Evolutionary conservation across 2,329 filamentous ascomycete species (phyloP).

Genomic region (Bisporella sp.): DNA sequence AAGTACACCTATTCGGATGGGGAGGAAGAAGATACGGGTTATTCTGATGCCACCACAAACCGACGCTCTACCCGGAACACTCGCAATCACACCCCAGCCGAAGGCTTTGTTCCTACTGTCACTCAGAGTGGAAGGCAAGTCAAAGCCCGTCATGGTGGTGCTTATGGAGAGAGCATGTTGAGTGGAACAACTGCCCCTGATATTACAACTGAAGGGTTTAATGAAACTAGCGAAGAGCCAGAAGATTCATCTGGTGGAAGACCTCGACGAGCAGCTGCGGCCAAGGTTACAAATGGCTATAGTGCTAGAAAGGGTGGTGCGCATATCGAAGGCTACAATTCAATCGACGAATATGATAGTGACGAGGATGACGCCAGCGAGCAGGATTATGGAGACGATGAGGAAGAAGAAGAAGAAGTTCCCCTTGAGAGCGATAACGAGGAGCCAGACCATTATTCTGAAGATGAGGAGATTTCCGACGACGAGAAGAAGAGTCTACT

Average conservation of each 20-base stretch:
- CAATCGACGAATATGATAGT: conserved; percentile 50
- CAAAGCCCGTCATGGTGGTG: conserved; percentile 49
- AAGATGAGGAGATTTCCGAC: conserved; percentile 41
- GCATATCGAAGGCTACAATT: conserved; percentile 48
- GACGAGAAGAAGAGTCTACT: conserved; percentile 56
- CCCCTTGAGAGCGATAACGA: conserved; percentile 50
- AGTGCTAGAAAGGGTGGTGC: conserved; percentile 36
- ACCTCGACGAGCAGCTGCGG: conserved; percentile 30
- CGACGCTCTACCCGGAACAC: conserved; percentile 71
- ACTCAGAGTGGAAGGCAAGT: conserved; percentile 88
- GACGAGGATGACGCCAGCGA: conserved; percentile 60
- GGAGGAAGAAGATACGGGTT: conserved; percentile 64
- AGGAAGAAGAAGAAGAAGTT: conserved; percentile 61
- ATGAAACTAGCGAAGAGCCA: conserved; percentile 38
- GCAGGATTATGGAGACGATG: conserved; percentile 68
- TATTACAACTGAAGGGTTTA: conserved; percentile 29
- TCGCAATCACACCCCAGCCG: conserved; percentile 64
- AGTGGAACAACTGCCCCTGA: conserved; percentile 33
- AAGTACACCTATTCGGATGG: conserved; percentile 96
- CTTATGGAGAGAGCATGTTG: conserved; percentile 48
- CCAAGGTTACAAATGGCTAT: conserved; percentile 14
- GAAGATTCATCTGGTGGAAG: conserved; percentile 30
- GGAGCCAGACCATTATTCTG: conserved; percentile 39
- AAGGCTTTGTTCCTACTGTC: conserved; percentile 53
- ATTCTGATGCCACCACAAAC: conserved; percentile 51